A percentile compares a stretch with the other conserved stretches of the same genome.
Evolutionary conservation across 1,284 basidiomycete genomes (phyloP).

Genomic region (Austroboletus rostrupii): DNA sequence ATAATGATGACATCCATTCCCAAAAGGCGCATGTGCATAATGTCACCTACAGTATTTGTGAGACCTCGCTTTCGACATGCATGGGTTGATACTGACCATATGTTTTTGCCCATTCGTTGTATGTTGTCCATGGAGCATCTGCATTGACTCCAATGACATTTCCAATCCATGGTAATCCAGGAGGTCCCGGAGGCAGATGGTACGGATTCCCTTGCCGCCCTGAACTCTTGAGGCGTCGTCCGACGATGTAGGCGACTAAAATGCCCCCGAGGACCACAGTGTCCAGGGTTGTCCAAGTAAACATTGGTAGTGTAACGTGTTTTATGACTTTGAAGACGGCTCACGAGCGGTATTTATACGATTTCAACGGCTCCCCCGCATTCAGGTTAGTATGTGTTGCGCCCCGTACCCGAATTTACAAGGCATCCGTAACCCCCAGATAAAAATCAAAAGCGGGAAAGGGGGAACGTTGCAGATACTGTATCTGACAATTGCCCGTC

Average conservation of each 20-base stretch:
- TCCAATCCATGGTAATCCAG: constrained; percentile 9
- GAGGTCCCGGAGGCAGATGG: constrained; percentile 8
- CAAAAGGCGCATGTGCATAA: constrained; percentile 4
- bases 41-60: background rate
- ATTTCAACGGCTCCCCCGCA: too few species aligned
- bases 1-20: constrained; percentile 8
- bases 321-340: too few species aligned
- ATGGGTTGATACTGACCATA: background rate
- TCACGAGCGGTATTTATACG: too few species aligned
- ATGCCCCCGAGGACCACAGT: background rate
- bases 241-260: background rate
- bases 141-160: constrained; percentile 5
- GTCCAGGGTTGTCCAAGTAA: background rate
- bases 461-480: too few species aligned
- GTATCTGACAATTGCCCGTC: too few species aligned
- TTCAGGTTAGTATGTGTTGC: too few species aligned
- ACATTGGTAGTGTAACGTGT: background rate
- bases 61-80: background rate
- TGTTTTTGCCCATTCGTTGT: constrained; percentile 1
- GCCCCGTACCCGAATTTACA: too few species aligned
- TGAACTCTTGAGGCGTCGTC: background rate
- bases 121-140: constrained; percentile 8
- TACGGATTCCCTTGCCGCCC: background rate
- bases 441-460: too few species aligned
- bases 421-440: too few species aligned